A percentile compares a stretch with the other conserved stretches of the same genome.
These are phyloP conservation scores for Fusarium veterinarium DNA, from an alignment of 2,329 filamentous ascomycete species.

Conservation along the genomic window DNA sequence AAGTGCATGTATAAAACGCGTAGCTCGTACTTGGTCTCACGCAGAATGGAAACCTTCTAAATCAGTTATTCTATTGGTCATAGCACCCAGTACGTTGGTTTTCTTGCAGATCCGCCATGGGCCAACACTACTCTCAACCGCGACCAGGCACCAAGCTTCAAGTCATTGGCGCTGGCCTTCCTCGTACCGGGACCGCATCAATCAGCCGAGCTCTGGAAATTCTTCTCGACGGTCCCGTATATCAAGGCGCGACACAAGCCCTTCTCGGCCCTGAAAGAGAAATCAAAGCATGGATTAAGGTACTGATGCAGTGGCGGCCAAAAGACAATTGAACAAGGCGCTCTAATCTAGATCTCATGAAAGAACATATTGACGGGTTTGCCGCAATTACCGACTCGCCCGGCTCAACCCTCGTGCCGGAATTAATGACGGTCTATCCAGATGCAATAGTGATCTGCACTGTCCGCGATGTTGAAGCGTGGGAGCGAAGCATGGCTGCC, in stretches of 20 bases:
- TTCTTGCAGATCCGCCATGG: rapidly evolving
- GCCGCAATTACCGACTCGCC: neutral
- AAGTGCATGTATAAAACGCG: neutral
- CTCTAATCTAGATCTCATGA: neutral
- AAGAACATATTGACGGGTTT: neutral
- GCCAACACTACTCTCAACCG: neutral
- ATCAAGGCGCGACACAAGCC: neutral
- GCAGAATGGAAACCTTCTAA: rapidly evolving
- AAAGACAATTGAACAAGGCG: neutral
- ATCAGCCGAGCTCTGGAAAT: neutral
- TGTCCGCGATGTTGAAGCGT: rapidly evolving
- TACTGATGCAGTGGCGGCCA: rapidly evolving
- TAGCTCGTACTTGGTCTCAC: neutral
- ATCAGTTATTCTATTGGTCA: neutral
- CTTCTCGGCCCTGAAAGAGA: neutral
- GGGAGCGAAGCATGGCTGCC: neutral
- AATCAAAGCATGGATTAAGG: neutral
- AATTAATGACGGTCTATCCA: neutral
- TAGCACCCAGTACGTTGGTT: rapidly evolving
- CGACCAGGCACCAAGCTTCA: neutral
- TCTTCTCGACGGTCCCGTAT: neutral
- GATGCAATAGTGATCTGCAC: neutral
- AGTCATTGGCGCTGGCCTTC: neutral
- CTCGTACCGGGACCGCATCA: neutral
- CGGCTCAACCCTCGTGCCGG: neutral